A percentile compares a stretch with the other conserved stretches of the same genome.
These are phyloP conservation scores for Meyerozyma athensensis DNA, from an alignment of 1,139 yeast genomes.

Conservation along the genomic window DNA sequence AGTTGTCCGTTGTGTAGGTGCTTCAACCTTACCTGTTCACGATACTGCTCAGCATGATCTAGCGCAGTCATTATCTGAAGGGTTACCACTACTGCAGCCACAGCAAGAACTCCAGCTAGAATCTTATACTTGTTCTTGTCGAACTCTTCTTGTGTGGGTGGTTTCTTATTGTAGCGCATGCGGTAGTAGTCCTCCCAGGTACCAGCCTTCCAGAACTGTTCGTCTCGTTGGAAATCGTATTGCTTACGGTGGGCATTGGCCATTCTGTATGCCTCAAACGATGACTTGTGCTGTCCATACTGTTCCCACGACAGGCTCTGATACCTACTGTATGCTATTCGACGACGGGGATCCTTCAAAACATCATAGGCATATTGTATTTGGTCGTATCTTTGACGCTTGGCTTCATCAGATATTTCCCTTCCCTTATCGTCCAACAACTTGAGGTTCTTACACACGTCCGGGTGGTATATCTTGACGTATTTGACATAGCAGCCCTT, in stretches of 20 bases:
- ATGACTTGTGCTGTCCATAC: constrained; percentile 13
- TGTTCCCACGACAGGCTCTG: constrained; percentile 24
- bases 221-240: constrained; percentile 33
- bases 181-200: constrained; percentile 66
- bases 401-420: constrained; percentile 31
- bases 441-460: constrained; percentile 36
- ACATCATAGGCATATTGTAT: constrained; percentile 72
- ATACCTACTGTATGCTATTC: constrained; percentile 30
- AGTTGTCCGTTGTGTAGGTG: constrained; percentile 47
- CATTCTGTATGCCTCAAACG: constrained; percentile 27
- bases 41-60: constrained; percentile 29
- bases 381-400: constrained; percentile 60
- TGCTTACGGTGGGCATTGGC: constrained; percentile 36
- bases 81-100: constrained; percentile 35
- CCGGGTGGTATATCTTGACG: constrained; percentile 88
- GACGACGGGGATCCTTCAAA: constrained; percentile 50
- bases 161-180: constrained; percentile 34
- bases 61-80: constrained; percentile 44
- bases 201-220: constrained; percentile 60
- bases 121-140: constrained; percentile 45
- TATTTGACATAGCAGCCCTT: constrained; percentile 55
- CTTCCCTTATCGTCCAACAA: constrained; percentile 25
- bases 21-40: constrained; percentile 24
- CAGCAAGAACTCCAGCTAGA: constrained; percentile 36
- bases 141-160: constrained; percentile 40